Evolutionary conservation across 768 basidiomycete species (phyloP).

Genomic region (Boletus vermiculosoides): DNA sequence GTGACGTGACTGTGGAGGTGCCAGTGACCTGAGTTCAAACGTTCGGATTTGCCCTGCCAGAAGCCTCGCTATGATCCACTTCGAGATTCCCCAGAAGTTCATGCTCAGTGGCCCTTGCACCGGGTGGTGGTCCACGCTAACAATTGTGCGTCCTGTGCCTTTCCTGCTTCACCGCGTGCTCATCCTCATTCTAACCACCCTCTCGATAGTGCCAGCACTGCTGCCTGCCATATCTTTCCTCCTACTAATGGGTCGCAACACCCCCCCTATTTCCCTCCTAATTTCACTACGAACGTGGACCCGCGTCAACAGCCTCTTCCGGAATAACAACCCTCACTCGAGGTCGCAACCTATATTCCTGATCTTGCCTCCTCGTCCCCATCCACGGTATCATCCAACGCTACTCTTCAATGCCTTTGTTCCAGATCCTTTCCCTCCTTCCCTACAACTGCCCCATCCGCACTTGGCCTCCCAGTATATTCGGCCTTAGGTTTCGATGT

Average conservation of each 20-base stretch:
- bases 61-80: too few relatives aligned
- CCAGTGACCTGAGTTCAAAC: not conserved
- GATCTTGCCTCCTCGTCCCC: not conserved
- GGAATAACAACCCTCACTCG: constrained; percentile 3
- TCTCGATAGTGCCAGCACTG: not conserved
- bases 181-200: too few relatives aligned
- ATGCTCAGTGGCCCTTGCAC: too few relatives aligned
- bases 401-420: not conserved
- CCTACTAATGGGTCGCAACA: constrained; percentile 1
- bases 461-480: constrained; percentile 62
- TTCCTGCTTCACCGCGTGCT: too few relatives aligned
- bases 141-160: too few relatives aligned
- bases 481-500: constrained; percentile 91
- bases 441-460: constrained; percentile 29
- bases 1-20: not conserved
- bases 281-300: constrained; percentile 1
- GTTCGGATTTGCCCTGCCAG: too few relatives aligned
- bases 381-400: constrained; percentile 5
- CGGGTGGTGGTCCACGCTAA: too few relatives aligned
- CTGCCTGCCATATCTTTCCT: not conserved
- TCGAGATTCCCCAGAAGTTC: too few relatives aligned
- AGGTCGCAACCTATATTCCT: constrained; percentile 7
- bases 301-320: constrained; percentile 5
- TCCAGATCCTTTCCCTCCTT: not conserved
- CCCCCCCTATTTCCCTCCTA: not conserved